Base-by-base conservation (phyloP, 495 filamentous ascomycete genomes). In the Aspergillus ostianus region DNA sequence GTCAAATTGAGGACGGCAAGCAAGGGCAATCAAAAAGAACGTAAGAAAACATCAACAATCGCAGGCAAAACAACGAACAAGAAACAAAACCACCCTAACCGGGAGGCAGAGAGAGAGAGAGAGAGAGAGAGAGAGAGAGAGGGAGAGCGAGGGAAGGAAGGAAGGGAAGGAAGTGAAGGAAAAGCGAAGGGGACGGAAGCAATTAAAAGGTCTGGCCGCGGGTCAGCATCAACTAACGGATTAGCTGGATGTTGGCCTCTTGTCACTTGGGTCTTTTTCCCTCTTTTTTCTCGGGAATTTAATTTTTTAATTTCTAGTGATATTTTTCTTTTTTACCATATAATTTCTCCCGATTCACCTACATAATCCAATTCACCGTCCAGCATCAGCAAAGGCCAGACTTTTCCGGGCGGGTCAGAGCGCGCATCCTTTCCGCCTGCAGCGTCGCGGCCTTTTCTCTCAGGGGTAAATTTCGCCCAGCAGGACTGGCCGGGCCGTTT, bases 341-440 rank as follows among this genome's bases (percentile, higher is more conserved):
- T 26, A 2, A 2, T 26, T 26, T 4, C 23, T 26, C 23, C 23
- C 4, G 2, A 26, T 26, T 26, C 4, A 26, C 23, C 23, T 2
- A 26, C 23, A 26, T 26, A 26, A 26, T 26, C 23, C 23, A 26
- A 4, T 26, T 26, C 23, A 26, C 23, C 23, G 23, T 26, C 23
- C 23, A 26, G 23, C 23, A n/a, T n/a, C n/a, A 26, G 23, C 23
- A 26, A 26, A 26, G 23, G 23, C 23, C 23, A 26, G 23, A 26
- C 23, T 26, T 26, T 26, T 26, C 23, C 23, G 23, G 32, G 53
- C 57, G 59, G 51, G 59, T 64, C 55, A n/a, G 45, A 53, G 52
- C 62, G 65, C 65, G 56, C 59, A 67, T 67, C 65, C 60, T 52
- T 67, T 58, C 65, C 65, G 57, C 59, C 50, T 62, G 46, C 51